Percentiles rank a stretch among this genome's conserved stretches.
These are phyloP conservation scores for Arthrocladium fulminans DNA, from an alignment of 2,329 filamentous ascomycete species.

Conservation along the genomic window DNA sequence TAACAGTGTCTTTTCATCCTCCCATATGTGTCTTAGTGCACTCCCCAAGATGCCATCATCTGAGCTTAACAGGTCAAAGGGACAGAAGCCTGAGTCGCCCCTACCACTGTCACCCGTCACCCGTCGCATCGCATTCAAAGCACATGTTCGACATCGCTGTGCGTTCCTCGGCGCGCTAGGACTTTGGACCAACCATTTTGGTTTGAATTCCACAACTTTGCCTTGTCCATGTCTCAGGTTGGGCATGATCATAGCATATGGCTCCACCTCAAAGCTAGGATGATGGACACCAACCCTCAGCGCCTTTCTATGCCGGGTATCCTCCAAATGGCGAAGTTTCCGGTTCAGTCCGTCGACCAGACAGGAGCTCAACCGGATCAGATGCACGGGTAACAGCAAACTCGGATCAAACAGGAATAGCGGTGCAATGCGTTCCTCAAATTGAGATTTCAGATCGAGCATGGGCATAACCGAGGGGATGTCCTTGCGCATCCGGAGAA, in stretches of 20 bases:
- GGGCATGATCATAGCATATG: constrained; percentile 59
- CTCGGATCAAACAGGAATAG: constrained; percentile 42
- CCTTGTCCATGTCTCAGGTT: constrained; percentile 54
- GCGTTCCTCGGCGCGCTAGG: constrained; percentile 57
- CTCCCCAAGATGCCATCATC: constrained; percentile 37
- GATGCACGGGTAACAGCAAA: constrained; percentile 27
- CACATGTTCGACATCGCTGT: constrained; percentile 66
- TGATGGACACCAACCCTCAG: constrained; percentile 45
- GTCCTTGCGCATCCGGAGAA: constrained; percentile 53
- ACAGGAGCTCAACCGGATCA: constrained; percentile 44
- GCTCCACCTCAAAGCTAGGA: constrained; percentile 43
- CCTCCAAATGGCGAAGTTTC: constrained; percentile 36
- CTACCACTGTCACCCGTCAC: constrained; percentile 22
- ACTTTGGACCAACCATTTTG: constrained; percentile 74
- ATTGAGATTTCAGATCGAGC: constrained; percentile 27
- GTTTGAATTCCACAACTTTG: constrained; percentile 63
- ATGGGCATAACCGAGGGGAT: constrained; percentile 40
- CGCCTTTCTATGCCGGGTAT: not conserved
- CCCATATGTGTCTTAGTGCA: constrained; percentile 23
- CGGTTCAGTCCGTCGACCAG: constrained; percentile 42
- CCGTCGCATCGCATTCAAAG: constrained; percentile 44
- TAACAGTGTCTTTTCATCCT: constrained; percentile 29
- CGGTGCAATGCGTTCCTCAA: constrained; percentile 45
- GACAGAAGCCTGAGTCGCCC: constrained; percentile 46
- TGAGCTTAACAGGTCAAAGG: constrained; percentile 52